Conservation (phyloP, 2,329 filamentous ascomycete species). For the Colletotrichum spinosum region DNA sequence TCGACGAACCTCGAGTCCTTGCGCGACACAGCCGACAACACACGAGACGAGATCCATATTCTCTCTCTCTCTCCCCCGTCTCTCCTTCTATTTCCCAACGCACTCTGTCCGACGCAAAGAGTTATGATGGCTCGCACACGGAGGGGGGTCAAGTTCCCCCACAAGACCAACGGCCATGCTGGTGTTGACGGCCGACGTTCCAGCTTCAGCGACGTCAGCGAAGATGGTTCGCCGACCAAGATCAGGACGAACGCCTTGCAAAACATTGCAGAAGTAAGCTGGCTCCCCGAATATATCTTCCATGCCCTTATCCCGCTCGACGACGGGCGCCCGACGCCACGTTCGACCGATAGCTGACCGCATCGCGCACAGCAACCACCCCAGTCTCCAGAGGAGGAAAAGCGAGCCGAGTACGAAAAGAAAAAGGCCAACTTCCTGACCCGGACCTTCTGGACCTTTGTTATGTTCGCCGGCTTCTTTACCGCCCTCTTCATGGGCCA, state of each 20-base stretch:
- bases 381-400: slow-evolving; percentile 51
- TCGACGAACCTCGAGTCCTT: slow-evolving; percentile 3
- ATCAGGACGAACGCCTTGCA: slow-evolving; percentile 43
- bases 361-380: slow-evolving; percentile 51
- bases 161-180: slow-evolving; percentile 60
- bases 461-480: slow-evolving; percentile 97
- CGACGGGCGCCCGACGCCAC: background rate
- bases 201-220: slow-evolving; percentile 79
- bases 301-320: background rate
- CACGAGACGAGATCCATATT: background rate
- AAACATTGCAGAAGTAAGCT: slow-evolving; percentile 52
- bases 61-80: background rate
- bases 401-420: slow-evolving; percentile 86
- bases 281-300: background rate
- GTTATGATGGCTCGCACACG: slow-evolving; percentile 51
- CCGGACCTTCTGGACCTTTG: slow-evolving; percentile 95
- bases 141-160: slow-evolving; percentile 68
- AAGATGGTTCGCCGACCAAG: slow-evolving; percentile 59
- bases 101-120: background rate
- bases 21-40: background rate
- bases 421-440: slow-evolving; percentile 99
- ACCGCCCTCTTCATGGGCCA: slow-evolving; percentile 93
- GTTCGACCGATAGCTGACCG: slow-evolving; percentile 1
- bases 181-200: slow-evolving; percentile 69
- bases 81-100: background rate